Base-by-base conservation (phyloP, 1,139 yeast species). In the Geotrichum fermentans region DNA sequence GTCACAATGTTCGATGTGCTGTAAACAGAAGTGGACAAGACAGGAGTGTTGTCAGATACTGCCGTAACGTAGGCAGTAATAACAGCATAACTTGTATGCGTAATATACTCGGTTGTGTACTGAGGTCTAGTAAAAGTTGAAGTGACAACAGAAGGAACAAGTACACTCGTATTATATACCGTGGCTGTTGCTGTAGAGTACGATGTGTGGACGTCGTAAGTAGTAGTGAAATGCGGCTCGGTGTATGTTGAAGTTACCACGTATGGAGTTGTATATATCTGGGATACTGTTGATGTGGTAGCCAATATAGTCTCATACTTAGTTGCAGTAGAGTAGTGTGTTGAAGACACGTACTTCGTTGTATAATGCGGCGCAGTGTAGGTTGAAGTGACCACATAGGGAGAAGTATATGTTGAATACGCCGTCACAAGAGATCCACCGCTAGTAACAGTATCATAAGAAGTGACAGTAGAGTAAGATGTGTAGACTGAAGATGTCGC, bases 291-390 rank as follows among this genome's bases (percentile, higher is more conserved):
- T 6, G 41, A 21, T 13, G 18, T 22, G 13, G 20, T 24, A 11
- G 22, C 4, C 3, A 17, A 7, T n/a, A 24, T 13, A 13, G 41
- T 38, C 20, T 16, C 20, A n/a, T 22, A 22, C 21, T 22, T 33
- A 13, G 41, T 38, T 10, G 30, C 32, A 24, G 41, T 38, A 24
- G 41, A 38, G 26, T 38, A 38, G 13, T 18, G n/a, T n/a, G 41
- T 14, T 14, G 18, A n/a, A 10, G 4, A 32, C 22, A 24, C 32
- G 26, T 22, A 22, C 7, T 24, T n/a, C 6, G 41, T 38, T 8
- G 41, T 38, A n/a, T 7, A 22, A 8, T 18, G n/a, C 3, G 41
- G 41, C 17, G 2, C 8, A 3, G 41, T 38, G 18, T 38, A 24
- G 11, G 41, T 38, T 4, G 41, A 22, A 38, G 41, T 38, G 6